Conservation (phyloP, 2,329 filamentous ascomycete species). For the Penicillium sp. region DNA sequence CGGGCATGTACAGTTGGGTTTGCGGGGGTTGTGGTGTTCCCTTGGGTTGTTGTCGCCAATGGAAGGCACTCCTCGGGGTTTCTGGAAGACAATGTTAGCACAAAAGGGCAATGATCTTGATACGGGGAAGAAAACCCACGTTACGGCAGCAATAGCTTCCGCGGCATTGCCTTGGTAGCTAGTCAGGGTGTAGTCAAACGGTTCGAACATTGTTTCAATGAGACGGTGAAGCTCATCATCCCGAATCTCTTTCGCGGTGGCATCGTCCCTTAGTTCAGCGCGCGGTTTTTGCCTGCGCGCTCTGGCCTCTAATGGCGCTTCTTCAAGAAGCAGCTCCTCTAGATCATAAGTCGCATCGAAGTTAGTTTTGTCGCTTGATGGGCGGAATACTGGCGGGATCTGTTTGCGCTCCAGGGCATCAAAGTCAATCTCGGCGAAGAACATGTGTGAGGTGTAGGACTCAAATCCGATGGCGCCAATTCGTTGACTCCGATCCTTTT, state of each 20-base stretch:
- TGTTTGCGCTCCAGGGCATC: constrained; percentile 78
- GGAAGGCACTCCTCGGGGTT: constrained; percentile 42
- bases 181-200: constrained; percentile 89
- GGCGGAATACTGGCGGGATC: constrained; percentile 85
- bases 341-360: constrained; percentile 98
- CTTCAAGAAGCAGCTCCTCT: constrained; percentile 88
- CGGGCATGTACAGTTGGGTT: constrained; percentile 31
- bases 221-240: constrained; percentile 91
- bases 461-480: constrained; percentile 82
- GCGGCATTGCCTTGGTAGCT: constrained; percentile 61
- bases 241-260: constrained; percentile 88
- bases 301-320: constrained; percentile 89
- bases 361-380: constrained; percentile 96
- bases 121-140: constrained; percentile 25
- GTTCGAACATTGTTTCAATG: constrained; percentile 90
- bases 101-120: constrained; percentile 5
- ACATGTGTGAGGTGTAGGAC: constrained; percentile 81
- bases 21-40: constrained; percentile 11
- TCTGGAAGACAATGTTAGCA: constrained; percentile 19
- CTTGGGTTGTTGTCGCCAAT: constrained; percentile 19
- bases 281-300: constrained; percentile 91
- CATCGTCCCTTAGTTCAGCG: constrained; percentile 87
- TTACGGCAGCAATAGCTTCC: constrained; percentile 41
- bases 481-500: constrained; percentile 73
- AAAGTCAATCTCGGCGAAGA: constrained; percentile 86